phyloP scores from a whole-genome alignment of 805 yeast genomes.

The Ogataea pilisensis region DNA sequence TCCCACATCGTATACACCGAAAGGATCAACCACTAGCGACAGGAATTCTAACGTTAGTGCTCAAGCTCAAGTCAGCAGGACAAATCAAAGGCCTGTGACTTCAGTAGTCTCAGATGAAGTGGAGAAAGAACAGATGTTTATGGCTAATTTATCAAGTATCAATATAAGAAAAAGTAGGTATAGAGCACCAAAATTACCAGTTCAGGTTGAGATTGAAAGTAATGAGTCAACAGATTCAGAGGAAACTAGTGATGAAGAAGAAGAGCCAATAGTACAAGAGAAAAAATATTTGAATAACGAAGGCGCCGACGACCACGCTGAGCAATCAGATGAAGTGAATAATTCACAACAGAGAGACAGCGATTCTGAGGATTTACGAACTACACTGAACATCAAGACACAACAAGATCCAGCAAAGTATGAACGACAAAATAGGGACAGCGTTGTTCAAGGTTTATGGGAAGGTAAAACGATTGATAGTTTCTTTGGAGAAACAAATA shows the following conservation, averaged over 20 bases:
- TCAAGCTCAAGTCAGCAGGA: background rate
- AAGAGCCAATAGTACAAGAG: no score
- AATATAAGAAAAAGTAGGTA: background rate
- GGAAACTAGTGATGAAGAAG: background rate
- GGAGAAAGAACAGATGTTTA: constrained; percentile 4
- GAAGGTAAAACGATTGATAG: no score
- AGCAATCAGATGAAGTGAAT: background rate
- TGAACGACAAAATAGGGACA: background rate
- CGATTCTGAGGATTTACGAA: background rate
- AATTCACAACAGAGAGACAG: background rate
- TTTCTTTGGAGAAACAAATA: no score
- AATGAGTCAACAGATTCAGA: background rate
- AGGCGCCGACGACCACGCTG: no score
- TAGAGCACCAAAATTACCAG: background rate
- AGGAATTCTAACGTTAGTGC: background rate
- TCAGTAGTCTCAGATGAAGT: constrained; percentile 10
- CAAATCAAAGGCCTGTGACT: constrained; percentile 3
- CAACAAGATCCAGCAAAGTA: background rate
- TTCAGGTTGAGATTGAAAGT: no score
- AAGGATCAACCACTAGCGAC: background rate
- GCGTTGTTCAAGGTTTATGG: no score
- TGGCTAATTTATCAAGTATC: background rate
- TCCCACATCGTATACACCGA: background rate
- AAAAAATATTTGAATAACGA: no score
- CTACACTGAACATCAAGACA: background rate